phyloP scores from a whole-genome alignment of 2,329 filamentous ascomycete species.

The Trichoderma endophyticum region DNA sequence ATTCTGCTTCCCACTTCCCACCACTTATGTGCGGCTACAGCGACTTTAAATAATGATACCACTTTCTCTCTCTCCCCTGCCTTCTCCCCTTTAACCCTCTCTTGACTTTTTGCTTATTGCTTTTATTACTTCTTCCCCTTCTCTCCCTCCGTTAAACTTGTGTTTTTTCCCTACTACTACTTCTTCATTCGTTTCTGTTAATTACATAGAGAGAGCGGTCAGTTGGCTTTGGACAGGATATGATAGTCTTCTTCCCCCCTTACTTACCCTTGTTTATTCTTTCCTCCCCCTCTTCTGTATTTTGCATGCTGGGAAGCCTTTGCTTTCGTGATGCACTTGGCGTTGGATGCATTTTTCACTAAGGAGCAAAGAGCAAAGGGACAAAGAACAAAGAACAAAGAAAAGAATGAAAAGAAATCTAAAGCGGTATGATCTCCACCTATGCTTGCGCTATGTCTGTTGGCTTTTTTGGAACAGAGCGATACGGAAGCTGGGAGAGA shows the following conservation, averaged over 20 bases:
- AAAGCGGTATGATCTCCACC: not conserved
- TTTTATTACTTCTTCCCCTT: not conserved
- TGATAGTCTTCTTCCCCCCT: not conserved
- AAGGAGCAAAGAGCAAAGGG: not conserved
- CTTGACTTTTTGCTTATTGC: not conserved
- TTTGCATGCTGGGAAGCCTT: conserved; percentile 6
- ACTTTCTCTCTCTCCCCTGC: not conserved
- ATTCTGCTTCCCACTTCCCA: not conserved
- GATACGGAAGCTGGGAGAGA: not conserved
- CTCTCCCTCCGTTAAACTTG: not conserved
- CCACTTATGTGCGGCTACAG: not conserved
- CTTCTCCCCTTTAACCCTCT: not conserved
- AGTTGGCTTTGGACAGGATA: conserved; percentile 17
- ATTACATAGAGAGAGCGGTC: conserved; percentile 12
- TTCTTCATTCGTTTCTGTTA: conserved; percentile 10
- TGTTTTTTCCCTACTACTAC: not conserved
- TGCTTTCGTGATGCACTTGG: conserved; percentile 15
- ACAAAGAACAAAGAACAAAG: not conserved
- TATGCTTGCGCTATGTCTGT: not conserved
- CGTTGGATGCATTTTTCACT: conserved; percentile 14
- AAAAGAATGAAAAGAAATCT: not conserved
- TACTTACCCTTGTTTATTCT: not conserved
- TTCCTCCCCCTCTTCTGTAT: not conserved
- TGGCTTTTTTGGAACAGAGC: not conserved
- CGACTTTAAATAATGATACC: conserved; percentile 17